Conservation (phyloP, 305 asterid species). For the Solanum chacoense region DNA sequence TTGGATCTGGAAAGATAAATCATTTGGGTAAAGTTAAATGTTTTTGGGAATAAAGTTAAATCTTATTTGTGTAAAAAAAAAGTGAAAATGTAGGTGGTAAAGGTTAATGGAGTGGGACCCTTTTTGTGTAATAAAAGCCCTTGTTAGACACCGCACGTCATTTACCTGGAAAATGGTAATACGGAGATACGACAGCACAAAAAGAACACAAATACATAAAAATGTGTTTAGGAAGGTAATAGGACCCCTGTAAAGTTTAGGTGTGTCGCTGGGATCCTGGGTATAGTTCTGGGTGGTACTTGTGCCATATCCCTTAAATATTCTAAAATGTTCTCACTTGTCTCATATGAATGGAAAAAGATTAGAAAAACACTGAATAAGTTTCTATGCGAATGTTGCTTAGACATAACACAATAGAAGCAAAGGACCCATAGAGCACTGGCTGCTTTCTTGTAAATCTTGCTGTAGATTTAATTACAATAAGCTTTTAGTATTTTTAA, state of each 20-base stretch:
- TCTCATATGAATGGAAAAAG: neutral
- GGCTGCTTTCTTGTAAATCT: neutral
- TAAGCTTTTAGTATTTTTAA: neutral
- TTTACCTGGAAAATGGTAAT: neutral
- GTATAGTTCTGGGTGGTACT: neutral
- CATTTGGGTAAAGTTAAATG: neutral
- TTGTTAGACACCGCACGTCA: neutral
- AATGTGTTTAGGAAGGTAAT: neutral
- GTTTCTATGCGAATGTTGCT: neutral
- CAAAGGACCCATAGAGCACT: neutral
- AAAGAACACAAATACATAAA: neutral
- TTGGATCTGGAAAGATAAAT: neutral
- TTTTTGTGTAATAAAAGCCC: neutral
- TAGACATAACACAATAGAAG: neutral
- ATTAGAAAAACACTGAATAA: neutral
- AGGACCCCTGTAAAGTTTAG: neutral
- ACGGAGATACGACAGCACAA: neutral
- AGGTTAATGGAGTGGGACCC: neutral
- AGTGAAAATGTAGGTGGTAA: neutral
- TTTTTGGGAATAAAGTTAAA: neutral
- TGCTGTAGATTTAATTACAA: neutral
- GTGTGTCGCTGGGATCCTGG: neutral
- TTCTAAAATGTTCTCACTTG: neutral
- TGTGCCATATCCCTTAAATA: neutral
- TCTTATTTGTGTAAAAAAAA: neutral